Evolutionary conservation across 345 rosid genomes (phyloP).

Genomic region (Barbarea vulgaris): DNA sequence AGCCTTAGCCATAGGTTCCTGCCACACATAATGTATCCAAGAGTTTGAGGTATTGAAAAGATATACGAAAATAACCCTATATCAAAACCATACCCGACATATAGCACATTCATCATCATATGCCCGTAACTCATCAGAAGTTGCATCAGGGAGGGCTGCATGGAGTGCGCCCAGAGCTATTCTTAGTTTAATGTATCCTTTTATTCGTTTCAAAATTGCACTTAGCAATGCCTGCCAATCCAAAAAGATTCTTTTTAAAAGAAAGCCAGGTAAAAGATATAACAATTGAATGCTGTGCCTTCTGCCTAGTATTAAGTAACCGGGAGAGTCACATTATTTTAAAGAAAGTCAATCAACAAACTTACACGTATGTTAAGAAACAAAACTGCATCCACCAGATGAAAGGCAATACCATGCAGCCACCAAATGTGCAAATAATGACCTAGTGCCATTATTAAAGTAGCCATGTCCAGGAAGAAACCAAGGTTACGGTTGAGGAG

Average conservation of each 20-base stretch:
- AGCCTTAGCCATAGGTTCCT: constrained; percentile 99
- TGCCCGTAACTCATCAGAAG: constrained; percentile 77
- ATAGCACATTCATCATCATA: constrained; percentile 99
- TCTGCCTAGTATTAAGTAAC: constrained; percentile 16
- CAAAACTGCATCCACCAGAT: constrained; percentile 87
- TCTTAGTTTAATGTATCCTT: constrained; percentile 84
- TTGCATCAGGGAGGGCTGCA: constrained; percentile 99
- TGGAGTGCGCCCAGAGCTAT: constrained; percentile 87
- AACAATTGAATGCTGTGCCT: constrained; percentile 11
- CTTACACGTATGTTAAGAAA: constrained; percentile 91
- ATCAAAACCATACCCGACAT: constrained; percentile 72
- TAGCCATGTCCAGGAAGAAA: constrained; percentile 91
- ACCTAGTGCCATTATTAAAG: constrained; percentile 87
- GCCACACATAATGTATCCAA: constrained; percentile 44
- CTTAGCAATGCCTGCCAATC: constrained; percentile 83
- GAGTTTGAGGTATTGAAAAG: constrained; percentile 25
- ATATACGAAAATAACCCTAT: constrained; percentile 15
- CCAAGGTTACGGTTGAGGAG: constrained; percentile 86
- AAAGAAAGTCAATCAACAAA: constrained; percentile 26
- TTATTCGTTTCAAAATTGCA: constrained; percentile 85
- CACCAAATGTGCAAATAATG: constrained; percentile 94
- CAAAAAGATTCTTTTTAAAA: no score
- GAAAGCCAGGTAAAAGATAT: constrained; percentile 21
- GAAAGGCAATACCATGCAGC: constrained; percentile 96
- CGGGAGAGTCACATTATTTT: background rate